Evolutionary conservation across 2,329 filamentous ascomycete species (phyloP).

Genomic region (Macrophomina pseudophaseolina): DNA sequence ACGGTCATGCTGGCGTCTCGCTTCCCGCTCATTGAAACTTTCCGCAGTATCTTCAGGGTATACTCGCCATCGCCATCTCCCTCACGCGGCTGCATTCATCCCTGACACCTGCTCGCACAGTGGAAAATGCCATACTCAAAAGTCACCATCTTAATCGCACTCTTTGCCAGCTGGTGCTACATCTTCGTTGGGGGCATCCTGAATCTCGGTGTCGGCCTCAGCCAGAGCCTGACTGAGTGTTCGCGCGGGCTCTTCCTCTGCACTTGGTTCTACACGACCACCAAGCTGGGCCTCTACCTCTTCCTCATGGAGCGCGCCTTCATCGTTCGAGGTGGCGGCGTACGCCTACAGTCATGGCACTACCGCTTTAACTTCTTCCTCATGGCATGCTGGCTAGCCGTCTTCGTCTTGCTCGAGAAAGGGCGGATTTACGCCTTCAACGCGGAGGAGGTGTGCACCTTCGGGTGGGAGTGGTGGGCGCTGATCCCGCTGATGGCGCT

Average conservation of each 20-base stretch:
- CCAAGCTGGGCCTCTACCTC: background rate
- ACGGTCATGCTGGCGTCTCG: conserved; percentile 1
- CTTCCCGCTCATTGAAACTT: background rate
- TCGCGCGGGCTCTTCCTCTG: conserved; percentile 5
- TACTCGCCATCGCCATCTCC: too few species aligned
- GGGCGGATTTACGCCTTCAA: background rate
- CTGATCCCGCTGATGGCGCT: conserved; percentile 15
- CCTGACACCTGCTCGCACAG: background rate
- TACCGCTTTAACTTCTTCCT: conserved; percentile 17
- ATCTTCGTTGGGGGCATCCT: conserved; percentile 13
- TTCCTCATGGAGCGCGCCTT: conserved; percentile 16
- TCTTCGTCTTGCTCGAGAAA: conserved; percentile 5
- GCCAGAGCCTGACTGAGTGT: background rate
- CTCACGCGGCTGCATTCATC: background rate
- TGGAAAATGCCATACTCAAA: conserved; percentile 4
- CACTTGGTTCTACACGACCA: conserved; percentile 15
- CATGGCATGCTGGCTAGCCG: conserved; percentile 2
- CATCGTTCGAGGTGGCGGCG: conserved; percentile 4
- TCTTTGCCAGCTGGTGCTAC: conserved; percentile 11
- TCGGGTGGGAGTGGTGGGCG: conserved; percentile 14
- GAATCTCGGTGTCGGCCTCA: conserved; percentile 1
- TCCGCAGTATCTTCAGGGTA: background rate
- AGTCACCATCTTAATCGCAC: conserved; percentile 8
- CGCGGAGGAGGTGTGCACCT: conserved; percentile 7
- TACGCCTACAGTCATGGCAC: conserved; percentile 3